Base-by-base conservation (phyloP, 371 early-diverging fungal species). In the Nematocida homosporus region DNA sequence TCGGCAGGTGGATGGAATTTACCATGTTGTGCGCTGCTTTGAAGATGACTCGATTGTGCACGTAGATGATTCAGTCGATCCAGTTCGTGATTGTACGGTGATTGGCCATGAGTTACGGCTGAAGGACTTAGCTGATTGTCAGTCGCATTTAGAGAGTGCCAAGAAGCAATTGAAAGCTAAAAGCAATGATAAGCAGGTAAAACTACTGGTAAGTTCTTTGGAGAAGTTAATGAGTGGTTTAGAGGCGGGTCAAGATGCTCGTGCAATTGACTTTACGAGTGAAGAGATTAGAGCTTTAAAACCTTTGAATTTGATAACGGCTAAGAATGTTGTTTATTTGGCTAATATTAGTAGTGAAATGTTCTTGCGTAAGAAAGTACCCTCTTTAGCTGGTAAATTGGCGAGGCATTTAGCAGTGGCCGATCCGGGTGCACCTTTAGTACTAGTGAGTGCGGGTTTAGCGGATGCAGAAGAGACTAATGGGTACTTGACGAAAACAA, bases 321-420 rank as follows among this genome's bases (percentile, higher is more conserved):
- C 94, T 64, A 98, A 97, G 83, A 92, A 94, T 29, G 93, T 95
- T 37, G 92, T 95, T 51, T 94, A 95, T 81, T 88, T 98, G 56
- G 91, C 89, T 79, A 97, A 97, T 84, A 86, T 96, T 68, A 88
- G 88, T 78, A 90, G 91, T 81, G 87, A 88, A 66, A 93, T 93
- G 65, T 95, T 88, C 79, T 67, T 69, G 50, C 91, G 80, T 88
- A 89, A 86, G 90, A 72, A 72, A 34, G 40, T 41, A n/a, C 77
- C 75, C 44, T 51, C 75, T 35, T 91, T 89, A 89, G 92, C 87
- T 90, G 93, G 88, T 56, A 81, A 79, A 32, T 79, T 81, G 37
- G 55, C 75, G 52, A 81, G 78, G 56, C 78, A 80, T 35, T 56
- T 83, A 34, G 20, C 82, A 51, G 57, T 53, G 10, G 66, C 67